phyloP scores from a whole-genome alignment of 345 rosid genomes.

The sweet orange (Citrus sinensis) region DNA sequence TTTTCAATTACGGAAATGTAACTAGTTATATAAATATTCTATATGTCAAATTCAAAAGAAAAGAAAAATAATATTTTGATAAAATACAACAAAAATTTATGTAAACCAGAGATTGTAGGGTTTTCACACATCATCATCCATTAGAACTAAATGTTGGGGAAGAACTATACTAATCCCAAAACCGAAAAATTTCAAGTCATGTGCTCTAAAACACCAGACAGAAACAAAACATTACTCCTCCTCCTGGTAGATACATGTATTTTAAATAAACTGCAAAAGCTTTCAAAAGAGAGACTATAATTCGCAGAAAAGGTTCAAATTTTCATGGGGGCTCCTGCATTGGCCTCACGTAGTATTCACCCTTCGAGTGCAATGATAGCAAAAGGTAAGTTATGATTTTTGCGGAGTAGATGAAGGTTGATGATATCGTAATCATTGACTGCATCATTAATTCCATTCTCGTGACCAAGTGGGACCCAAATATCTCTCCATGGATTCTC shows the following conservation, averaged over 20 bases:
- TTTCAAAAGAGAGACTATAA: background rate
- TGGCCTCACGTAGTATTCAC: background rate
- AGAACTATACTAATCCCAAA: background rate
- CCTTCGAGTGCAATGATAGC: background rate
- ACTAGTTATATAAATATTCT: no score
- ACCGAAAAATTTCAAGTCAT: background rate
- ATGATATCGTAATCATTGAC: background rate
- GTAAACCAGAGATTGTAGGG: background rate
- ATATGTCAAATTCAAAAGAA: background rate
- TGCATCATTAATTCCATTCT: conserved; percentile 28
- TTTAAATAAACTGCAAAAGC: background rate
- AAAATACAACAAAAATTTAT: background rate
- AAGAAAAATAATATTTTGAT: background rate
- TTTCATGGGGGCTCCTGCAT: background rate
- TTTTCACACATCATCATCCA: background rate
- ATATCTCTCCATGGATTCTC: conserved; percentile 92
- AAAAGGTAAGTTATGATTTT: background rate
- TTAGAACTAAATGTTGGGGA: background rate
- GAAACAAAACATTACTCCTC: background rate
- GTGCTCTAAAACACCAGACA: background rate
- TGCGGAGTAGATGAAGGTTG: background rate
- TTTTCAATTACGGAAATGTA: background rate
- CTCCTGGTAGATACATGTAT: background rate
- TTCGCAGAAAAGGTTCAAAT: background rate
- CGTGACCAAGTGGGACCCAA: conserved; percentile 52